Percentiles rank a stretch among this genome's conserved stretches.
These are phyloP conservation scores for Heracleum sosnowskyi DNA, from an alignment of 129 eudicot species.

Conservation along the genomic window DNA sequence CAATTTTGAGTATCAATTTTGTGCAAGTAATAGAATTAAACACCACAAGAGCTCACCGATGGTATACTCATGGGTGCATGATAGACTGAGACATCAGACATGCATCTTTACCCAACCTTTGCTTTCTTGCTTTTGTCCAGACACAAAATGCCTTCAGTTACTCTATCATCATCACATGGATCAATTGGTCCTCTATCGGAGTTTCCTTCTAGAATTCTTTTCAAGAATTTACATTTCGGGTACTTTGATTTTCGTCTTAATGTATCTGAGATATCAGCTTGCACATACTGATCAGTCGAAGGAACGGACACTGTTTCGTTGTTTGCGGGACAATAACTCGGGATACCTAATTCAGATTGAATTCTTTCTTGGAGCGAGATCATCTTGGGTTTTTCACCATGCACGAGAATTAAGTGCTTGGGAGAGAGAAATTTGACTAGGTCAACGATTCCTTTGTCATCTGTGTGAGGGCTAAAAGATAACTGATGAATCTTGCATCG, in stretches of 20 bases:
- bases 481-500: conserved; percentile 93
- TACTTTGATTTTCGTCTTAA: conserved; percentile 34
- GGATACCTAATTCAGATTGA: conserved; percentile 52
- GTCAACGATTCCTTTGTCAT: conserved; percentile 90
- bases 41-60: no score
- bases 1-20: no score
- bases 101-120: conserved; percentile 12
- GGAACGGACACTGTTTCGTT: conserved; percentile 52
- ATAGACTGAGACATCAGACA: no score
- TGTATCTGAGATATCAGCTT: conserved; percentile 44
- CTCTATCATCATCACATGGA: conserved; percentile 47
- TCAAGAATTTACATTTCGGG: conserved; percentile 67
- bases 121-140: conserved; percentile 33
- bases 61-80: no score
- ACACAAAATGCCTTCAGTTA: conserved; percentile 49
- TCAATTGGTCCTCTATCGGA: conserved; percentile 12
- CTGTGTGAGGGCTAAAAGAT: conserved; percentile 93
- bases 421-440: conserved; percentile 85
- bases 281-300: conserved; percentile 49
- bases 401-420: conserved; percentile 76
- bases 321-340: conserved; percentile 56
- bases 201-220: conserved; percentile 10
- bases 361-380: conserved; percentile 53
- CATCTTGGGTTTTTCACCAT: conserved; percentile 85
- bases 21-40: no score